A percentile compares a stretch with the other conserved stretches of the same genome.
Conservation (phyloP, 805 yeast genomes). For the Kazachstania psychrophila region DNA sequence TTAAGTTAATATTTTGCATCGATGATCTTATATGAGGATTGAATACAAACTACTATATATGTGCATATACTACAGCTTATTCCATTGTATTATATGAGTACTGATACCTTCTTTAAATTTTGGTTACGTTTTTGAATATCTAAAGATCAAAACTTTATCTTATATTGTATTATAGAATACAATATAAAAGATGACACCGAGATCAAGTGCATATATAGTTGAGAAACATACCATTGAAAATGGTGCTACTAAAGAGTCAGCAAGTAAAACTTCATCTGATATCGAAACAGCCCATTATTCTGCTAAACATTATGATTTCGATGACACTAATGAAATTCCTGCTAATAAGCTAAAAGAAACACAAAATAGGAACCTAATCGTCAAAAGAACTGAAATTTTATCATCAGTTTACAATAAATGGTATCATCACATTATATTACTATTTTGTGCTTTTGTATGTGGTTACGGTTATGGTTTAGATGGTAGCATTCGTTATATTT, state of each 20-base stretch:
- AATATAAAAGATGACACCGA: not conserved
- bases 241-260: not conserved
- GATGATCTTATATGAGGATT: no score
- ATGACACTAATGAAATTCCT: not conserved
- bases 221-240: constrained; percentile 1
- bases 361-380: constrained; percentile 34
- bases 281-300: not conserved
- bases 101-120: no score
- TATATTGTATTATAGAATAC: no score
- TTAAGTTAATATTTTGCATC: no score
- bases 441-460: constrained; percentile 39
- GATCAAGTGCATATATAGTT: constrained; percentile 2
- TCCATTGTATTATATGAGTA: not conserved
- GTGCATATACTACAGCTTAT: no score
- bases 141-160: not conserved
- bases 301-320: not conserved
- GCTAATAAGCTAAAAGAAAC: not conserved
- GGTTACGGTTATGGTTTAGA: constrained; percentile 51
- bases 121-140: no score
- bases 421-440: constrained; percentile 30
- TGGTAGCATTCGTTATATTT: constrained; percentile 39
- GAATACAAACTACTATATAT: no score
- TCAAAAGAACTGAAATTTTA: constrained; percentile 42
- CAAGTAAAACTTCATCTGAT: not conserved
- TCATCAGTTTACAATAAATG: constrained; percentile 36